Conservation (phyloP, 2,329 filamentous ascomycete species). For the Blastomyces emzantsi region DNA sequence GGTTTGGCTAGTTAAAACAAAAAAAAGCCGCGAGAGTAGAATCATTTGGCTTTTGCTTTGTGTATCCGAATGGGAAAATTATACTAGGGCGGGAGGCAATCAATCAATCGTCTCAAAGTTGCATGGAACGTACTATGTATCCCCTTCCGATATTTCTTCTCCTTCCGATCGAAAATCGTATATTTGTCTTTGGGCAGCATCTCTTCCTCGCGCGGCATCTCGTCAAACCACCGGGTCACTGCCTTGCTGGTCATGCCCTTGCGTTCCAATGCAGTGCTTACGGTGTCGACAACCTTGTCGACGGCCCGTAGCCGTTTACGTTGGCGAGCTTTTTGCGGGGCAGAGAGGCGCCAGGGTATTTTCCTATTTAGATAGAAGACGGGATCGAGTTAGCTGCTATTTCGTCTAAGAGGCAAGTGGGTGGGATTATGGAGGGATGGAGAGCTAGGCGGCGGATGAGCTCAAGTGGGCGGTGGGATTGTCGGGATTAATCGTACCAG, state of each 20-base stretch:
- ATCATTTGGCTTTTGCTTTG: not conserved
- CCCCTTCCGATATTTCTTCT: slow-evolving; percentile 90
- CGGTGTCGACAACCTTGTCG: slow-evolving; percentile 73
- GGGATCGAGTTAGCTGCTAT: slow-evolving; percentile 1
- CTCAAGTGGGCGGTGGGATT: not conserved
- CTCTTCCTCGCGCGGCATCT: slow-evolving; percentile 93
- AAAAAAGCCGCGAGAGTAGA: too few relatives aligned
- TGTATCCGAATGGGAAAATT: not conserved
- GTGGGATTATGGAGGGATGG: slow-evolving; percentile 3
- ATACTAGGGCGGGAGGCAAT: not conserved
- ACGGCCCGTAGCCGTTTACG: slow-evolving; percentile 74
- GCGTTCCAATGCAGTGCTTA: slow-evolving; percentile 68
- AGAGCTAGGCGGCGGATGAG: not conserved
- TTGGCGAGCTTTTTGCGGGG: slow-evolving; percentile 82
- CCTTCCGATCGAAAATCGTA: slow-evolving; percentile 93
- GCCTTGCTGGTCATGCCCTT: slow-evolving; percentile 59
- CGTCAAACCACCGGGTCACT: slow-evolving; percentile 81
- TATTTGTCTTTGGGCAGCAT: slow-evolving; percentile 98
- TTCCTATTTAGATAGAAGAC: slow-evolving; percentile 53
- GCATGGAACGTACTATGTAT: slow-evolving; percentile 76
- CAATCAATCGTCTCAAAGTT: not conserved
- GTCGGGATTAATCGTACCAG: slow-evolving; percentile 49
- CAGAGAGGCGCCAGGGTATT: slow-evolving; percentile 90
- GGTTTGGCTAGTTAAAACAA: not conserved
- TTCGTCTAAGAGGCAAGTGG: not conserved